Evolutionary conservation across 331 rosid species (phyloP).

Genomic region (Pyracantha coccinea): DNA sequence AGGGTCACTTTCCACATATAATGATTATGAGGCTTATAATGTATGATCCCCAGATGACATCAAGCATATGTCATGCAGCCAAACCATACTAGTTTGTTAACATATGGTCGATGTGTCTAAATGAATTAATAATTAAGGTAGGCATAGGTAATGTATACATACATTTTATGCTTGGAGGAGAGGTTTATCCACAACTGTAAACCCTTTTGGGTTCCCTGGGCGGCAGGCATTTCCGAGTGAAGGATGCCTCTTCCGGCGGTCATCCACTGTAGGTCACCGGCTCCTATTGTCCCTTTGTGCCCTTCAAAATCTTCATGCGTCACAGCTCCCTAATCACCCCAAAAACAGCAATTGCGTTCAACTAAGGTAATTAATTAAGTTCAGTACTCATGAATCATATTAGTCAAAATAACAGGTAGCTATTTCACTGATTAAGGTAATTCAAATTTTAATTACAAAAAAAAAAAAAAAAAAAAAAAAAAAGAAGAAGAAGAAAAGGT

Average conservation of each 20-base stretch:
- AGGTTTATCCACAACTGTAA: slow-evolving; percentile 87
- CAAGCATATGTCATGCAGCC: slow-evolving; percentile 14
- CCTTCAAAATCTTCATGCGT: slow-evolving; percentile 95
- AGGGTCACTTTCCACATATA: neutral
- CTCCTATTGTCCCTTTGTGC: slow-evolving; percentile 73
- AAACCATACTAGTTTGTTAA: neutral
- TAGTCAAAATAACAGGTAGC: no score
- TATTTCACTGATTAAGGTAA: no score
- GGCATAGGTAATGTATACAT: neutral
- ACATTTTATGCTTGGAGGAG: slow-evolving; percentile 82
- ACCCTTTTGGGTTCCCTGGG: slow-evolving; percentile 92
- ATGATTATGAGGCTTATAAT: neutral
- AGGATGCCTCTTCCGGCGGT: slow-evolving; percentile 95
- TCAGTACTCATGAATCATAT: no score
- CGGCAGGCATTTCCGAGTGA: slow-evolving; percentile 90
- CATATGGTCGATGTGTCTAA: neutral
- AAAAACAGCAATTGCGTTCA: slow-evolving; percentile 12
- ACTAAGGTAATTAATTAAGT: neutral
- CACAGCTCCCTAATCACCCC: slow-evolving; percentile 53
- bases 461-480: no score
- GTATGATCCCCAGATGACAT: slow-evolving; percentile 7
- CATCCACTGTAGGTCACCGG: slow-evolving; percentile 96
- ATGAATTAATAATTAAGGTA: no score
- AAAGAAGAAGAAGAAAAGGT: no score
- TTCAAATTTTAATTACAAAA: no score